Conservation (phyloP, 2,329 filamentous ascomycete genomes). For the Cryphonectria radicalis region DNA sequence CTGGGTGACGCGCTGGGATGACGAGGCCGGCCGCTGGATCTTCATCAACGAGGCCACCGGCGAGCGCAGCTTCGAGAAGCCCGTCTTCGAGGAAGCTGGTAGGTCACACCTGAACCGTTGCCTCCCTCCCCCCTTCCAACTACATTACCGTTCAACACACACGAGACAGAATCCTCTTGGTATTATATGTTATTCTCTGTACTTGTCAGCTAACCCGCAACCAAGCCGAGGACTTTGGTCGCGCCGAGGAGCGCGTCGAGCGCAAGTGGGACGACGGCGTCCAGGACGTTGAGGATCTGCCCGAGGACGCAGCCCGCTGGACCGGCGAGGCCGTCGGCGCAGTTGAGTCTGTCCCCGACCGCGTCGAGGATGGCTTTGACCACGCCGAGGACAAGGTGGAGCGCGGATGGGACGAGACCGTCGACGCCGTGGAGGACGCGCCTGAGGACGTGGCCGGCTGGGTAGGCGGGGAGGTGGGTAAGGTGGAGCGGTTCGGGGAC, state of each 20-base stretch:
- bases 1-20: slow-evolving; percentile 23
- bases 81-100: slow-evolving; percentile 25
- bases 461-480: slow-evolving; percentile 20
- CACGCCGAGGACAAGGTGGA: slow-evolving; percentile 34
- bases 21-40: slow-evolving; percentile 25
- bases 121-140: not conserved
- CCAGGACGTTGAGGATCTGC: slow-evolving; percentile 20
- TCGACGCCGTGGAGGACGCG: slow-evolving; percentile 22
- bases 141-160: no score
- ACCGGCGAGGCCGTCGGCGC: slow-evolving; percentile 23
- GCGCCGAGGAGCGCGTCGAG: slow-evolving; percentile 22
- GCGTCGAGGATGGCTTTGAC: slow-evolving; percentile 18
- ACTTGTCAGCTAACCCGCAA: not conserved
- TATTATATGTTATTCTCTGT: not conserved
- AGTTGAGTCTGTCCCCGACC: slow-evolving; percentile 20
- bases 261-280: slow-evolving; percentile 16
- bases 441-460: slow-evolving; percentile 23
- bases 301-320: slow-evolving; percentile 26
- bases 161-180: not conserved
- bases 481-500: slow-evolving; percentile 24
- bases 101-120: not conserved
- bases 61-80: slow-evolving; percentile 25
- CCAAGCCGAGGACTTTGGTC: slow-evolving; percentile 19
- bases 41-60: slow-evolving; percentile 27
- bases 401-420: slow-evolving; percentile 29